Evolutionary conservation across 257 asterid genomes (phyloP).

Genomic region (Paulownia fortunei): DNA sequence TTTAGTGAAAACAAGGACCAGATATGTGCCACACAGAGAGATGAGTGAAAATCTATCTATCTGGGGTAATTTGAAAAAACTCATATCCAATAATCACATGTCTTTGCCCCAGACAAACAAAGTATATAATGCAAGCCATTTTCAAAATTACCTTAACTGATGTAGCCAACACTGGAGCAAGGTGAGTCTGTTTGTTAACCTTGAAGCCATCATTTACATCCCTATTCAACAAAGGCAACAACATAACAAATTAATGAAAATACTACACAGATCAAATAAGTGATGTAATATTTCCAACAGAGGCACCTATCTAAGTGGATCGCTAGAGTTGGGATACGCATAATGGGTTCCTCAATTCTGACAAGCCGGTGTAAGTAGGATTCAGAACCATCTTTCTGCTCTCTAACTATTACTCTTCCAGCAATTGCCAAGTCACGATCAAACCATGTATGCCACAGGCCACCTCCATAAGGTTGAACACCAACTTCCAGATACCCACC

Average conservation of each 20-base stretch:
- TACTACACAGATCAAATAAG: background rate
- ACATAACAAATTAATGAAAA: conserved; percentile 10
- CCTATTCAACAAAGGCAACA: conserved; percentile 51
- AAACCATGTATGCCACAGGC: conserved; percentile 99
- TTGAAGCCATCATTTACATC: conserved; percentile 90
- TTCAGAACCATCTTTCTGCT: conserved; percentile 62
- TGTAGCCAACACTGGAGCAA: conserved; percentile 92
- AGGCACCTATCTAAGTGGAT: conserved; percentile 93
- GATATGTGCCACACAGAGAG: background rate
- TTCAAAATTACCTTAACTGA: conserved; percentile 69
- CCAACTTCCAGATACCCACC: conserved; percentile 95
- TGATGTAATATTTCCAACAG: conserved; percentile 10
- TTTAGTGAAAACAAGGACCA: background rate
- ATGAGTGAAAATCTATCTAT: background rate
- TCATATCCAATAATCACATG: background rate
- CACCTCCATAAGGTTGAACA: conserved; percentile 95
- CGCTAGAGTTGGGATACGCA: conserved; percentile 95
- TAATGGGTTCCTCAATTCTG: conserved; percentile 81
- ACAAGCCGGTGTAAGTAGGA: conserved; percentile 76
- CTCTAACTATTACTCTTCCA: conserved; percentile 78
- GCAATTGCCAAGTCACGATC: conserved; percentile 94
- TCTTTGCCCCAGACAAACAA: background rate
- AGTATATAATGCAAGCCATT: background rate
- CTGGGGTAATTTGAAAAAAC: background rate
- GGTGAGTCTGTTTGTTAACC: conserved; percentile 81